Percentiles rank a stretch among this genome's conserved stretches.
phyloP scores from a whole-genome alignment of 768 basidiomycete species.

The Phlebiopsis flavidoalba region DNA sequence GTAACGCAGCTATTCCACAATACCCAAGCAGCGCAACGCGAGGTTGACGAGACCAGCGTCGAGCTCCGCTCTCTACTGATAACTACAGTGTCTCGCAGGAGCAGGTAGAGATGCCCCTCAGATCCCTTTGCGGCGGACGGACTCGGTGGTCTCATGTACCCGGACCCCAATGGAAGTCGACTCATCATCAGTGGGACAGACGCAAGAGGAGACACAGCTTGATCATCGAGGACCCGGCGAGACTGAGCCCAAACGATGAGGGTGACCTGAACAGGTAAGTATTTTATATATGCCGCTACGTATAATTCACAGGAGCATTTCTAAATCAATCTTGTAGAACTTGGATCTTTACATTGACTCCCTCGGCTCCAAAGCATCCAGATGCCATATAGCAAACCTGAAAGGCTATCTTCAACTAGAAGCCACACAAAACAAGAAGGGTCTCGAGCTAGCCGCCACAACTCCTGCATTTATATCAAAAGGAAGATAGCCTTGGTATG shows the following conservation, averaged over 20 bases:
- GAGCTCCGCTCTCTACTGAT: background rate
- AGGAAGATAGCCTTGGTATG: too few species aligned
- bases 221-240: background rate
- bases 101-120: background rate
- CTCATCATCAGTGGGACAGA: background rate
- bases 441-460: too few species aligned
- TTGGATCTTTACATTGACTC: constrained; percentile 91
- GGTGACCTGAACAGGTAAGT: too few species aligned
- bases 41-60: constrained; percentile 9
- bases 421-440: constrained; percentile 67
- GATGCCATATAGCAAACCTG: constrained; percentile 58
- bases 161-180: constrained; percentile 15
- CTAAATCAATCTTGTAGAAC: constrained; percentile 39
- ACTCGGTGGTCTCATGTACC: constrained; percentile 10
- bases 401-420: constrained; percentile 67
- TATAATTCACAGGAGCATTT: too few species aligned
- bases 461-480: too few species aligned
- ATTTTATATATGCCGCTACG: too few species aligned
- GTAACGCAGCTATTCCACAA: background rate
- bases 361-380: constrained; percentile 66
- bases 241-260: too few species aligned
- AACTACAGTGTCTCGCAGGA: background rate
- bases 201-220: too few species aligned
- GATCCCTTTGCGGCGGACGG: background rate
- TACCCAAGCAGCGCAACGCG: constrained; percentile 11